Conservation (phyloP, 139 green algal species). For the Coelastrella sp. region DNA sequence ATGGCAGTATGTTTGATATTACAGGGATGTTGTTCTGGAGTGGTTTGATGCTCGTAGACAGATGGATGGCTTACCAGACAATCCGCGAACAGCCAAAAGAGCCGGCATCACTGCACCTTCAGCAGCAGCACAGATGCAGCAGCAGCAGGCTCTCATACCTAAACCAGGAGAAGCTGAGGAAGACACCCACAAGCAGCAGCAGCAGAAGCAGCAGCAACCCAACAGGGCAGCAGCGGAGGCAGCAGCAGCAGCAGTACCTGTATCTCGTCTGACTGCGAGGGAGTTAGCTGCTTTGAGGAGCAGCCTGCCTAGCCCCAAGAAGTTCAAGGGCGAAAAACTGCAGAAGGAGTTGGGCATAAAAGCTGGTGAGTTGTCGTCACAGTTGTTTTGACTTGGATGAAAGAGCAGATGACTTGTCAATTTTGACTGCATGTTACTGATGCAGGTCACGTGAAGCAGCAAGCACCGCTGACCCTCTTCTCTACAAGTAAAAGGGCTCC, state of each 20-base stretch:
- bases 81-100: constrained; percentile 20
- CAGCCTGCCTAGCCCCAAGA: constrained; percentile 21
- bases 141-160: no score
- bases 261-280: constrained; percentile 3
- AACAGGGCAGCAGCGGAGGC: not conserved
- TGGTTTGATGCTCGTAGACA: constrained; percentile 24
- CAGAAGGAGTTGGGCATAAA: constrained; percentile 30
- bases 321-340: constrained; percentile 37
- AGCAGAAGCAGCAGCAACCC: constrained; percentile 23
- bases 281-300: constrained; percentile 20
- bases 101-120: constrained; percentile 1
- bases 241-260: constrained; percentile 2
- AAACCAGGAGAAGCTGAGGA: not conserved
- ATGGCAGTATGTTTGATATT: not conserved
- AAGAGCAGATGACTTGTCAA: not conserved
- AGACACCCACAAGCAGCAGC: not conserved
- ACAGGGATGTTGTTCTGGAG: constrained; percentile 33
- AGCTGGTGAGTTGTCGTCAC: not conserved
- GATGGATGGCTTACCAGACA: constrained; percentile 28
- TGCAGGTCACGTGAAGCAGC: no score
- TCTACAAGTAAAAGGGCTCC: no score
- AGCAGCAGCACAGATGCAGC: not conserved
- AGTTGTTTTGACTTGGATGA: not conserved
- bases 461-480: no score
- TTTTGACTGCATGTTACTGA: not conserved